A percentile compares a stretch with the other conserved stretches of the same genome.
Evolutionary conservation across 2,329 filamentous ascomycete species (phyloP).

Genomic region (Colletotrichum ledebouriae): DNA sequence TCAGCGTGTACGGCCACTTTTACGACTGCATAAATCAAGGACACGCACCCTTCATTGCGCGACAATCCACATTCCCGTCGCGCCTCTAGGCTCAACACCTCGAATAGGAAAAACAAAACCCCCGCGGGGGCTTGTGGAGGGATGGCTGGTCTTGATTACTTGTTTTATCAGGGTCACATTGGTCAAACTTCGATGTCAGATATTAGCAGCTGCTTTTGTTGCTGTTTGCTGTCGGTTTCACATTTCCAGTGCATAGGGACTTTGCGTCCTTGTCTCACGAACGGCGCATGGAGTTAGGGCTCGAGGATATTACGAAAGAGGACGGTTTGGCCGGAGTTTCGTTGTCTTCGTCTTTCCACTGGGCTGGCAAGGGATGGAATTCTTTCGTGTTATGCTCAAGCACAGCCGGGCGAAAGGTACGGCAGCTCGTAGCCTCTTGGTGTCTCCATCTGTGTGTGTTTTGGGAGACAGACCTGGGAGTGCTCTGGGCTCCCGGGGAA

Average conservation of each 20-base stretch:
- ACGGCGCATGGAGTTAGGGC: slow-evolving; percentile 59
- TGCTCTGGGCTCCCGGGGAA: neutral
- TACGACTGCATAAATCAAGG: slow-evolving; percentile 53
- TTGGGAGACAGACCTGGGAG: slow-evolving; percentile 18
- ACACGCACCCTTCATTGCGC: slow-evolving; percentile 39
- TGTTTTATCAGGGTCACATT: slow-evolving; percentile 30
- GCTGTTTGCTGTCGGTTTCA: slow-evolving; percentile 39
- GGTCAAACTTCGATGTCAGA: slow-evolving; percentile 35
- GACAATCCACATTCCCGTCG: slow-evolving; percentile 7
- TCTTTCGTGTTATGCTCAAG: slow-evolving; percentile 27
- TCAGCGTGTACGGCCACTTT: slow-evolving; percentile 43
- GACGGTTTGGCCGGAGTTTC: slow-evolving; percentile 55
- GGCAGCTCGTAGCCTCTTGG: slow-evolving; percentile 8
- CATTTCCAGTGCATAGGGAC: slow-evolving; percentile 38
- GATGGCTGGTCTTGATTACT: slow-evolving; percentile 26
- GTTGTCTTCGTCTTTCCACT: slow-evolving; percentile 44
- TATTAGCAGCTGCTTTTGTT: slow-evolving; percentile 35
- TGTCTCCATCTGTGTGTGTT: slow-evolving; percentile 11
- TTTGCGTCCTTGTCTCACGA: slow-evolving; percentile 50
- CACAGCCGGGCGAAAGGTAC: slow-evolving; percentile 14
- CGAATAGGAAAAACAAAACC: neutral
- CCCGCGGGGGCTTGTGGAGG: slow-evolving; percentile 8
- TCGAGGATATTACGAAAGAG: slow-evolving; percentile 50
- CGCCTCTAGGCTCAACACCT: slow-evolving; percentile 3
- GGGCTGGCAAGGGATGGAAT: slow-evolving; percentile 28